Evolutionary conservation across 441 rosid genomes (phyloP).

Genomic region (Syzygium malaccense): DNA sequence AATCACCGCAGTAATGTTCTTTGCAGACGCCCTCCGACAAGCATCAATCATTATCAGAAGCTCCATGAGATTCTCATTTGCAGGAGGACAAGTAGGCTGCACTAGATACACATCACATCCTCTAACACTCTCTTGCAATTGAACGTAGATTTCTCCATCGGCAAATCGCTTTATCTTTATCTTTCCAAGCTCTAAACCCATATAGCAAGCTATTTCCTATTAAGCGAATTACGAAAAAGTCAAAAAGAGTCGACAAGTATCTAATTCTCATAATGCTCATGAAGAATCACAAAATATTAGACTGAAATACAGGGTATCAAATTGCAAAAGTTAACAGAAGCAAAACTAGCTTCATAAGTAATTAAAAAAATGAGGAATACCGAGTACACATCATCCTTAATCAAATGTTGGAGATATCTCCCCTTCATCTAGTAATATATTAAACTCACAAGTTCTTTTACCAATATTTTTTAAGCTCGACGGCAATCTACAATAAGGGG

Average conservation of each 20-base stretch:
- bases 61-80: conserved; percentile 98
- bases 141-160: conserved; percentile 95
- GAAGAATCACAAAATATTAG: neutral
- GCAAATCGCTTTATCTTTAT: conserved; percentile 87
- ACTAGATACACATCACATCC: conserved; percentile 91
- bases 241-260: neutral
- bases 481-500: neutral
- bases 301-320: neutral
- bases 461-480: neutral
- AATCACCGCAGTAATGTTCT: conserved; percentile 89
- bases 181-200: conserved; percentile 94
- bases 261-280: neutral
- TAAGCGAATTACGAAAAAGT: neutral
- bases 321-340: neutral
- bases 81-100: conserved; percentile 96
- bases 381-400: neutral
- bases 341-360: neutral
- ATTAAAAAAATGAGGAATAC: neutral
- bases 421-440: neutral
- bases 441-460: neutral
- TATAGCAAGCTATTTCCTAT: conserved; percentile 84
- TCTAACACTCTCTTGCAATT: conserved; percentile 93
- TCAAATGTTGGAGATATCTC: neutral
- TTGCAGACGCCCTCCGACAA: conserved; percentile 96
- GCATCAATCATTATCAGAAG: conserved; percentile 93